Evolutionary conservation across 371 early-diverging fungal genomes (phyloP).

Genomic region (Mucor piriformis): DNA sequence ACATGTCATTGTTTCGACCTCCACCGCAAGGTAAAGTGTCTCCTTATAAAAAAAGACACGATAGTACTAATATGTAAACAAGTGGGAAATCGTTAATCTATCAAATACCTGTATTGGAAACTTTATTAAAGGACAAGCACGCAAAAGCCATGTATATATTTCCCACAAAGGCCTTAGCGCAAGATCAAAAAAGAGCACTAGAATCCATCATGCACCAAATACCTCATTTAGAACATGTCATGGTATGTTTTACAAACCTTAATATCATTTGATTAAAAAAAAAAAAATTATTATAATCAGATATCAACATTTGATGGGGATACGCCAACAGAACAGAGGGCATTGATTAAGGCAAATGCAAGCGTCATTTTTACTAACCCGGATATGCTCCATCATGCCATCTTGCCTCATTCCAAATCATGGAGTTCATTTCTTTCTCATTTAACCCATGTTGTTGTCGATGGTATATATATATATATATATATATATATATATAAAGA

Average conservation of each 20-base stretch:
- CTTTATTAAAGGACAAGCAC: conserved; percentile 40
- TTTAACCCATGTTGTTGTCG: conserved; percentile 70
- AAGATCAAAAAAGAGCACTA: conserved; percentile 72
- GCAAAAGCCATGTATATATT: conserved; percentile 65
- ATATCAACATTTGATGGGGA: conserved; percentile 53
- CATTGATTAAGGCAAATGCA: conserved; percentile 48
- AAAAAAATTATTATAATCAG: conserved; percentile 1
- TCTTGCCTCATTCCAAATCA: conserved; percentile 59
- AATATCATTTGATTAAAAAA: too few relatives aligned
- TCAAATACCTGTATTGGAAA: conserved; percentile 68
- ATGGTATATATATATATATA: too few relatives aligned
- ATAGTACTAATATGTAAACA: background rate
- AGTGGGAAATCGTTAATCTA: conserved; percentile 85
- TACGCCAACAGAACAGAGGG: conserved; percentile 48
- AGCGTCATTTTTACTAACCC: conserved; percentile 80
- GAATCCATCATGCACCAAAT: conserved; percentile 32
- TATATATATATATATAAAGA: too few relatives aligned
- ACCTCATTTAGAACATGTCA: conserved; percentile 23
- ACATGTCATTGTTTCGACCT: conserved; percentile 69
- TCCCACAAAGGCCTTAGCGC: conserved; percentile 80
- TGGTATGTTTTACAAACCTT: conserved; percentile 12
- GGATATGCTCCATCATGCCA: conserved; percentile 77
- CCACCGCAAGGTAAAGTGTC: conserved; percentile 68
- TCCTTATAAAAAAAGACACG: background rate
- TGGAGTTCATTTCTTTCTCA: conserved; percentile 63